Percentiles rank a stretch among this genome's conserved stretches.
Conservation (phyloP, 2,329 filamentous ascomycete genomes). For the Balansia obtecta region DNA sequence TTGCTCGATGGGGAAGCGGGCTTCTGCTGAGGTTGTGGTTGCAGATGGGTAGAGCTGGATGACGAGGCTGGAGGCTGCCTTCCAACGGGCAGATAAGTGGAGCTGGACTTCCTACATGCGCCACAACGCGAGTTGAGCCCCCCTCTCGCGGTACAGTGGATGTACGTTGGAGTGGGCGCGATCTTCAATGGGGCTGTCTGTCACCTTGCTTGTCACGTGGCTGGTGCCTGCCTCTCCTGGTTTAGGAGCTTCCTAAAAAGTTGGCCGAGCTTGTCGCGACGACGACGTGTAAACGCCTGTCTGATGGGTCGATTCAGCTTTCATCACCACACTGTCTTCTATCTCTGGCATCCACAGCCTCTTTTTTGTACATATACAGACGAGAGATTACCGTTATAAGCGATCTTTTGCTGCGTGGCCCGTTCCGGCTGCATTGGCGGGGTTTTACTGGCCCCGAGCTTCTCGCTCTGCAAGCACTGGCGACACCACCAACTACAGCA, state of each 20-base stretch:
- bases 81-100: slow-evolving; percentile 10
- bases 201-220: background rate
- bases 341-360: background rate
- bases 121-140: too few species aligned
- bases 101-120: background rate
- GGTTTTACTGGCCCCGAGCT: background rate
- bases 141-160: too few species aligned
- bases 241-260: slow-evolving; percentile 15
- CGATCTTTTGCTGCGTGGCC: background rate
- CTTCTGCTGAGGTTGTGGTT: slow-evolving; percentile 8
- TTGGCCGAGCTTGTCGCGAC: slow-evolving; percentile 7
- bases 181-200: too few species aligned
- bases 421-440: background rate
- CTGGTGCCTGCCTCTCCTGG: slow-evolving; percentile 10
- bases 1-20: background rate
- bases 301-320: background rate
- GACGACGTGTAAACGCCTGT: slow-evolving; percentile 1
- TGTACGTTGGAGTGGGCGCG: background rate
- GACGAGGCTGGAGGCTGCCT: slow-evolving; percentile 45
- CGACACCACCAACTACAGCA: background rate
- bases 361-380: background rate
- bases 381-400: too few species aligned
- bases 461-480: background rate
- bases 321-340: background rate
- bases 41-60: slow-evolving; percentile 27